Percentiles rank a stretch among this genome's conserved stretches.
Conservation (phyloP, 2,329 filamentous ascomycete species). For the Cladosporium oxysporum region DNA sequence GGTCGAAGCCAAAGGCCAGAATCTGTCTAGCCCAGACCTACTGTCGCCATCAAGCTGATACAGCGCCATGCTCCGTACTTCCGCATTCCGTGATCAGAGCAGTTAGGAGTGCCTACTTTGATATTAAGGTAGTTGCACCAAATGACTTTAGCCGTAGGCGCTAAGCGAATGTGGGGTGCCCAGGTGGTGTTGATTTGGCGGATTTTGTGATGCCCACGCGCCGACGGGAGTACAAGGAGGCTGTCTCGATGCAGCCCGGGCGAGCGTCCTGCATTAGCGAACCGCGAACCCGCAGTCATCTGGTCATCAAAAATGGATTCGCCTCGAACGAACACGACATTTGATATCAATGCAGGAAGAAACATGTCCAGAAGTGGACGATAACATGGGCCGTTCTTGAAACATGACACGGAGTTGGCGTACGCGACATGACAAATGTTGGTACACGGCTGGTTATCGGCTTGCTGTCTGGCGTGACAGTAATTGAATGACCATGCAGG, state of each 20-base stretch:
- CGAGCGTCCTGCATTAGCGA: constrained; percentile 1
- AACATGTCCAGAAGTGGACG: not conserved
- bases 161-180: constrained; percentile 17
- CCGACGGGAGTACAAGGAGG: constrained; percentile 9
- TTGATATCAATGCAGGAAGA: not conserved
- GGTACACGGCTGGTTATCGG: not conserved
- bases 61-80: constrained; percentile 14
- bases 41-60: constrained; percentile 14
- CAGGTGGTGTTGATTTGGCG: not conserved
- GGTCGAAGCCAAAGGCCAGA: not conserved
- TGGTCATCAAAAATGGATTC: not conserved
- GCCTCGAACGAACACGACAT: not conserved
- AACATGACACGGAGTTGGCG: constrained; percentile 1
- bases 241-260: constrained; percentile 15
- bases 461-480: not conserved
- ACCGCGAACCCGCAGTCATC: not conserved
- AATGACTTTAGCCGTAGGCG: constrained; percentile 15
- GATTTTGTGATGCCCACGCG: not conserved
- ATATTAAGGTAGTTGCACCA: constrained; percentile 18
- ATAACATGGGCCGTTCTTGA: not conserved
- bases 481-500: not conserved
- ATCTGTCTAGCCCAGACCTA: not conserved
- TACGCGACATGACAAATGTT: not conserved
- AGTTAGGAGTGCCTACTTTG: constrained; percentile 8
- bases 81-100: constrained; percentile 20